phyloP scores from a whole-genome alignment of 1,284 basidiomycete species.

The Xerocomus amazonicus region DNA sequence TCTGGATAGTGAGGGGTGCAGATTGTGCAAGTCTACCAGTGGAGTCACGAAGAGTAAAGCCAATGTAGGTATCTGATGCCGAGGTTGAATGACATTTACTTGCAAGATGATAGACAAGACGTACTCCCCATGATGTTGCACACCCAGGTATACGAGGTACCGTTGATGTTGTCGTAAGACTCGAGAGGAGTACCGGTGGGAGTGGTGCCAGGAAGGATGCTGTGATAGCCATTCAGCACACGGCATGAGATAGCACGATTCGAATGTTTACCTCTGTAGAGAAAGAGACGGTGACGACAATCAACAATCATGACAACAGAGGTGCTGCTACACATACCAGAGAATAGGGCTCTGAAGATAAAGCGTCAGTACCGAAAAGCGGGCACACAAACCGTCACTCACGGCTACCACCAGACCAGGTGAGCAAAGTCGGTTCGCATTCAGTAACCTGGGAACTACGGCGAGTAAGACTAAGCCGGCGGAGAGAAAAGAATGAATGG shows the following conservation, averaged over 20 bases:
- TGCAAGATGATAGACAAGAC: background rate
- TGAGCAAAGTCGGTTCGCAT: conserved; percentile 49
- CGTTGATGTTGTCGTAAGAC: conserved; percentile 34
- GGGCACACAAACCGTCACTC: conserved; percentile 24
- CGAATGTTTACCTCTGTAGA: conserved; percentile 22
- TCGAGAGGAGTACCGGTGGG: conserved; percentile 39
- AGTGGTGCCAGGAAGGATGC: conserved; percentile 40
- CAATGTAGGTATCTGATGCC: conserved; percentile 43
- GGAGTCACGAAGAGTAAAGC: conserved; percentile 51
- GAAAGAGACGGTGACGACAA: background rate
- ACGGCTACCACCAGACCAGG: conserved; percentile 52
- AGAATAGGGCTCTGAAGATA: conserved; percentile 45
- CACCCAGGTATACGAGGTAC: conserved; percentile 44
- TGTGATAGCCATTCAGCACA: conserved; percentile 17
- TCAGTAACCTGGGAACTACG: conserved; percentile 36
- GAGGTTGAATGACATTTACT: background rate
- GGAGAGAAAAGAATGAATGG: background rate
- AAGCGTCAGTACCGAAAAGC: conserved; percentile 1
- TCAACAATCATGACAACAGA: conserved; percentile 3
- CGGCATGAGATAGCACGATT: too few species aligned
- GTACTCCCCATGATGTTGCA: conserved; percentile 34
- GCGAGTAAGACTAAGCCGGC: conserved; percentile 8
- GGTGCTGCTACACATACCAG: conserved; percentile 40
- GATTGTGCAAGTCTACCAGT: conserved; percentile 46
- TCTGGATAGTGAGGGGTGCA: conserved; percentile 46